Conservation (phyloP, 2,329 filamentous ascomycete species). For the Malbranchea zuffiana region DNA sequence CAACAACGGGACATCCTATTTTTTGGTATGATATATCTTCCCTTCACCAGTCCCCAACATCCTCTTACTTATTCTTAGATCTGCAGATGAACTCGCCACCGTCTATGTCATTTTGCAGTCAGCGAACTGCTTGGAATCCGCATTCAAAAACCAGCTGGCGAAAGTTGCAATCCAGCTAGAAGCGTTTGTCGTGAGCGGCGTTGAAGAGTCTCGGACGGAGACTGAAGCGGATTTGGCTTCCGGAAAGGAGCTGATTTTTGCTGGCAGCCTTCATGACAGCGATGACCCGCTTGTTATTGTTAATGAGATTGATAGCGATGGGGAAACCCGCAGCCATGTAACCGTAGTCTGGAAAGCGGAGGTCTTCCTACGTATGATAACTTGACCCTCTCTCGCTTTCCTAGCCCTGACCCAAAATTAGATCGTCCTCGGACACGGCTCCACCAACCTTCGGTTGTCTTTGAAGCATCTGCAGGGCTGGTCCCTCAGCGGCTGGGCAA, state of each 20-base stretch:
- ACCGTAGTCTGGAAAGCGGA: slow-evolving; percentile 38
- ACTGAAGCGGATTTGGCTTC: slow-evolving; percentile 21
- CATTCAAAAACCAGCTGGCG: slow-evolving; percentile 39
- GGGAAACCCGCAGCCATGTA: slow-evolving; percentile 30
- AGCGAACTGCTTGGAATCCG: slow-evolving; percentile 39
- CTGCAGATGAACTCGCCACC: slow-evolving; percentile 44
- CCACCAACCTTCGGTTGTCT: slow-evolving; percentile 46
- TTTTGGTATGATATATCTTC: slow-evolving; percentile 33
- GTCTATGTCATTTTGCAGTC: slow-evolving; percentile 43
- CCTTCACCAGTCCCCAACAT: slow-evolving; percentile 13
- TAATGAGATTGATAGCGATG: slow-evolving; percentile 32
- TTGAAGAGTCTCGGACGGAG: slow-evolving; percentile 33
- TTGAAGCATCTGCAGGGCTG: slow-evolving; percentile 40
- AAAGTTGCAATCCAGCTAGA: slow-evolving; percentile 43
- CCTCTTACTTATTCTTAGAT: slow-evolving; percentile 40
- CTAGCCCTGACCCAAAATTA: slow-evolving; percentile 10
- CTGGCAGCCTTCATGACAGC: slow-evolving; percentile 27
- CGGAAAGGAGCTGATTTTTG: slow-evolving; percentile 35
- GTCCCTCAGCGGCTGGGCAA: slow-evolving; percentile 34
- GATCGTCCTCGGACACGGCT: slow-evolving; percentile 42
- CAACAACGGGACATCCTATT: slow-evolving; percentile 43
- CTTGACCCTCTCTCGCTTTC: not conserved
- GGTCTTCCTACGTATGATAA: slow-evolving; percentile 33
- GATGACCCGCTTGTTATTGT: slow-evolving; percentile 37
- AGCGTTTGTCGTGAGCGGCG: slow-evolving; percentile 34